Base-by-base conservation (phyloP, 306 rosid species). In the Sophora flavescens region DNA sequence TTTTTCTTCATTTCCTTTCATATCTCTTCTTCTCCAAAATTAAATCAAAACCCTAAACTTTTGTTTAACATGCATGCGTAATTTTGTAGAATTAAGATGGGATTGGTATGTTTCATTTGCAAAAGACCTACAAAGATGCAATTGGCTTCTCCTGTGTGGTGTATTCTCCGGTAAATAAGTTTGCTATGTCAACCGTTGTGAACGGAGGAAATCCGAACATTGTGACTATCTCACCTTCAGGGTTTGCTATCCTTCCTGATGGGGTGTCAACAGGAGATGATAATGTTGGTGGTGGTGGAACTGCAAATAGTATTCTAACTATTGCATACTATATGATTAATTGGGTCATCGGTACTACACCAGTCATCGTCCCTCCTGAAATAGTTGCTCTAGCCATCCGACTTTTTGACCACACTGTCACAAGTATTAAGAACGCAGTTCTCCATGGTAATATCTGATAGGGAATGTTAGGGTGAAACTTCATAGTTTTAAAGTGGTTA, bases 201-300 rank as follows among this genome's bases (percentile, higher is more conserved):
- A 68, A 52, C 36, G 90, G 89, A 30, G 81, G 38, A 3, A 62
- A 76, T 53, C 79, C 84, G 6, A 78, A 85, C 11, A 0, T 5
- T 0, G 82, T 83, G 16, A 8, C 54, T 9, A 54, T 89, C 2
- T 22, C 77, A 68, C 79, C 88, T 16, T 89, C 88, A 0, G 88
- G 91, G 6, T 83, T 89, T 47, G 51, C 82, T 13, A 77, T 89
- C 14, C 79, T 83, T 1, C 88, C 89, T 12, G 85, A 78, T 42
- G 54, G 44, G n/a, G 17, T 69, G 0, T 17, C 47, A 5, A 16
- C 3, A 17, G 14, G 18, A 10, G 36, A n/a, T 11, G 17, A 7
- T 26, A 59, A 18, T 16, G n/a, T n/a, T n/a, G 45, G 15, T 28
- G 8, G 51, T n/a, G 35, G 30, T 26, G 72, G 66, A 14, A 6